phyloP scores from a whole-genome alignment of 257 asterid species.

The Ballota nigra region DNA sequence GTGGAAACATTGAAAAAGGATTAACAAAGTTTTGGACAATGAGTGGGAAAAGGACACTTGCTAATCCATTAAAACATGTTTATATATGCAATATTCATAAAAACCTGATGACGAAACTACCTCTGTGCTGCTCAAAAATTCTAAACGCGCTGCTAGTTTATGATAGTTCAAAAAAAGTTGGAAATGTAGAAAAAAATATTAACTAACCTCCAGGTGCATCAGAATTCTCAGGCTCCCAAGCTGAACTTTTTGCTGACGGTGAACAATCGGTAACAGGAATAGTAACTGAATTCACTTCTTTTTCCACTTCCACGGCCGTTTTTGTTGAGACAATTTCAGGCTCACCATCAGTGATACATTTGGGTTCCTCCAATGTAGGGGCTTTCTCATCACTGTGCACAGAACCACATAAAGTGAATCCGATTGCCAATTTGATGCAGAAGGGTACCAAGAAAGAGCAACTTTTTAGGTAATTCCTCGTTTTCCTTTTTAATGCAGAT shows the following conservation, averaged over 20 bases:
- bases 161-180: background rate
- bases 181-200: constrained; percentile 1
- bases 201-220: constrained; percentile 90
- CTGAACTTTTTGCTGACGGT: constrained; percentile 42
- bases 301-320: constrained; percentile 38
- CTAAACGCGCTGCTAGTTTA: constrained; percentile 1
- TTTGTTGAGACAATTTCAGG: constrained; percentile 44
- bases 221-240: constrained; percentile 55
- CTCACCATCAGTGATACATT: constrained; percentile 36
- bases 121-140: background rate
- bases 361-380: constrained; percentile 44
- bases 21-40: background rate
- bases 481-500: constrained; percentile 4
- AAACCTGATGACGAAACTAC: background rate
- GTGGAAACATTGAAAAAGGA: background rate
- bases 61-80: background rate
- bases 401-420: constrained; percentile 28
- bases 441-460: constrained; percentile 15
- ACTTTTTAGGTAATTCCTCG: constrained; percentile 4
- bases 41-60: background rate
- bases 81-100: background rate
- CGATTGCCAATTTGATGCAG: constrained; percentile 14
- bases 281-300: constrained; percentile 42
- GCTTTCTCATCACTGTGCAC: constrained; percentile 50
- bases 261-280: constrained; percentile 47